Evolutionary conservation across 768 basidiomycete genomes (phyloP).

Genomic region (Pulveroboletus sp.): DNA sequence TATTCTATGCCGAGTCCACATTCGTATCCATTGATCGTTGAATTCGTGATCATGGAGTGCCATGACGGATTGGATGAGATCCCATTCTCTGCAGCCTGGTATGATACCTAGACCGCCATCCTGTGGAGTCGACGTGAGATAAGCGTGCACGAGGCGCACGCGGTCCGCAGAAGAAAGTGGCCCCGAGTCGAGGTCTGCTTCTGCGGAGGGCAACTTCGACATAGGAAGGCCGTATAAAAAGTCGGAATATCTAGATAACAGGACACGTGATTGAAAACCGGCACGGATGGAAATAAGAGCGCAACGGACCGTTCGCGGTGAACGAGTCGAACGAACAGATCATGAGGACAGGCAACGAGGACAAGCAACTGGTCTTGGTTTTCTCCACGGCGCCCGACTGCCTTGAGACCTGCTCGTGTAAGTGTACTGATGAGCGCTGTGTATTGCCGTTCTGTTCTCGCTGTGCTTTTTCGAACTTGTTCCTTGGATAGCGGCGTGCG

Average conservation of each 20-base stretch:
- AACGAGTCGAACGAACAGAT: constrained; percentile 60
- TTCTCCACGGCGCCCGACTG: constrained; percentile 76
- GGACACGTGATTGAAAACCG: background rate
- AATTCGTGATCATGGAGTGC: constrained; percentile 81
- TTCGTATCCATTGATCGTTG: constrained; percentile 75
- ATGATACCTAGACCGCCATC: constrained; percentile 87
- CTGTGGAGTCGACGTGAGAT: constrained; percentile 62
- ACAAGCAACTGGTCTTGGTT: constrained; percentile 71
- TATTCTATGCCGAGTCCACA: constrained; percentile 67
- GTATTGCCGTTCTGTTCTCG: constrained; percentile 71
- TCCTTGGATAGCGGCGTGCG: constrained; percentile 50
- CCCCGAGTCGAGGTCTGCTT: constrained; percentile 41
- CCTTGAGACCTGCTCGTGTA: constrained; percentile 59
- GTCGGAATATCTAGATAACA: constrained; percentile 57
- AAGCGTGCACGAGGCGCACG: constrained; percentile 73
- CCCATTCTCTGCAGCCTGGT: constrained; percentile 70
- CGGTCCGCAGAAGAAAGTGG: constrained; percentile 69
- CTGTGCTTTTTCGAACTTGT: constrained; percentile 57
- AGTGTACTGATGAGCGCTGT: constrained; percentile 59
- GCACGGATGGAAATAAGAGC: background rate
- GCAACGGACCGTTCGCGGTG: constrained; percentile 68
- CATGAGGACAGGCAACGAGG: constrained; percentile 68
- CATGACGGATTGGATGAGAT: constrained; percentile 77
- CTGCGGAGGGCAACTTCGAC: constrained; percentile 40
- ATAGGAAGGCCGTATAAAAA: constrained; percentile 75